Conservation (phyloP, 306 rosid genomes). For the Casuarina equisetifolia region DNA sequence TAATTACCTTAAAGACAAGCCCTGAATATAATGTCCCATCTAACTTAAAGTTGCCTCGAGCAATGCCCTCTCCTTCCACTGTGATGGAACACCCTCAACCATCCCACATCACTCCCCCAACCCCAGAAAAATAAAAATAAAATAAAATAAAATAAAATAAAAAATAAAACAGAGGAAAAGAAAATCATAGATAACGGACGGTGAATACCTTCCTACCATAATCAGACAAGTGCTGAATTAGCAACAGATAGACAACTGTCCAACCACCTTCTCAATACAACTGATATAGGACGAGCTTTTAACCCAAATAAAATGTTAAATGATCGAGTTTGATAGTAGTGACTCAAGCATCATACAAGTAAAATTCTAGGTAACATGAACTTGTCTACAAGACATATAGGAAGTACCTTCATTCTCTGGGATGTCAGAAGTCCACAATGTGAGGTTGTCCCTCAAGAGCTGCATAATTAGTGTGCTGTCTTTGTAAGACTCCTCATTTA, state of each 20-base stretch:
- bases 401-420: conserved; percentile 35
- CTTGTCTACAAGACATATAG: background rate
- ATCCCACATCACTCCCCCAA: background rate
- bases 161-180: background rate
- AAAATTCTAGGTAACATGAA: background rate
- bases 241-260: background rate
- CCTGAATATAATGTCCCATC: background rate
- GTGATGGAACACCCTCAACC: too few relatives aligned
- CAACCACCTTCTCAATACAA: background rate
- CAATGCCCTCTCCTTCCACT: too few relatives aligned
- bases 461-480: conserved; percentile 42
- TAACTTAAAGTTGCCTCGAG: background rate
- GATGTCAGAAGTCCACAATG: conserved; percentile 41
- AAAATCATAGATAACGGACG: too few relatives aligned
- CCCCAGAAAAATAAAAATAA: background rate
- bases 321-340: background rate
- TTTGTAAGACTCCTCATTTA: conserved; percentile 41
- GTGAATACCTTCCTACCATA: background rate
- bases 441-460: conserved; percentile 38
- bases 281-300: background rate
- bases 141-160: background rate
- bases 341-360: background rate
- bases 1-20: background rate
- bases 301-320: background rate
- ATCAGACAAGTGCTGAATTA: background rate